Percentiles rank a stretch among this genome's conserved stretches.
These are phyloP conservation scores for Penicillium decumbens DNA, from an alignment of 2,329 filamentous ascomycete species.

Conservation along the genomic window DNA sequence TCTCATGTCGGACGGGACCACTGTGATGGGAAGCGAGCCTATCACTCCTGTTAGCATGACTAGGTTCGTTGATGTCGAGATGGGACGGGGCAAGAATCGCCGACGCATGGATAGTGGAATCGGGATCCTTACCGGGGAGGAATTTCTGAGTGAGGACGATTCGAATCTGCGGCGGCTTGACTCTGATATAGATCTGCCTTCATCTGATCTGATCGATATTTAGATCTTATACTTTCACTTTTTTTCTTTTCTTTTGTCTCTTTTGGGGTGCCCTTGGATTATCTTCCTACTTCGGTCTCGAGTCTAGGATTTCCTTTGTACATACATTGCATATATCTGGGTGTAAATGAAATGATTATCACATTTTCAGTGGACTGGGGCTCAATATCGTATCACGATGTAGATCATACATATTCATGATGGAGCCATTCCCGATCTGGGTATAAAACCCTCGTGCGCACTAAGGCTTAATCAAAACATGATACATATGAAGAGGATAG, in stretches of 20 bases:
- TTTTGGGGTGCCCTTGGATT: constrained; percentile 1
- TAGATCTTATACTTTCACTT: constrained; percentile 4
- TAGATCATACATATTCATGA: too few relatives aligned
- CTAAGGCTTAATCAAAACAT: too few relatives aligned
- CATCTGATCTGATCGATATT: constrained; percentile 24
- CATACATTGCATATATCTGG: not conserved
- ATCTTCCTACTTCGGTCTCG: not conserved
- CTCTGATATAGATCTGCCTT: constrained; percentile 20
- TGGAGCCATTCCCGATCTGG: too few relatives aligned
- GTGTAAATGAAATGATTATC: constrained; percentile 10
- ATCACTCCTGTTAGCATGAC: constrained; percentile 43
- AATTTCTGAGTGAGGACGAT: constrained; percentile 31
- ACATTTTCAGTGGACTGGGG: too few relatives aligned
- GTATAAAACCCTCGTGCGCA: too few relatives aligned
- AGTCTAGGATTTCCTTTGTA: not conserved
- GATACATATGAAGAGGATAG: not conserved
- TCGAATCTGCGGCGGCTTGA: constrained; percentile 12
- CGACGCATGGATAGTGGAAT: constrained; percentile 41
- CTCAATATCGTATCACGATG: too few relatives aligned
- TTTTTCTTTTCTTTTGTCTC: constrained; percentile 5
- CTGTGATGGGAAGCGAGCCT: constrained; percentile 34
- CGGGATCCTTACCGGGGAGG: constrained; percentile 32
- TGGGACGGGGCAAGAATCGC: constrained; percentile 37
- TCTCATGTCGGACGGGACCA: constrained; percentile 29
- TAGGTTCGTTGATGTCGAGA: constrained; percentile 42